These are phyloP conservation scores for Penicillium sp. DNA, from an alignment of 2,329 filamentous ascomycete genomes.

Conservation along the genomic window DNA sequence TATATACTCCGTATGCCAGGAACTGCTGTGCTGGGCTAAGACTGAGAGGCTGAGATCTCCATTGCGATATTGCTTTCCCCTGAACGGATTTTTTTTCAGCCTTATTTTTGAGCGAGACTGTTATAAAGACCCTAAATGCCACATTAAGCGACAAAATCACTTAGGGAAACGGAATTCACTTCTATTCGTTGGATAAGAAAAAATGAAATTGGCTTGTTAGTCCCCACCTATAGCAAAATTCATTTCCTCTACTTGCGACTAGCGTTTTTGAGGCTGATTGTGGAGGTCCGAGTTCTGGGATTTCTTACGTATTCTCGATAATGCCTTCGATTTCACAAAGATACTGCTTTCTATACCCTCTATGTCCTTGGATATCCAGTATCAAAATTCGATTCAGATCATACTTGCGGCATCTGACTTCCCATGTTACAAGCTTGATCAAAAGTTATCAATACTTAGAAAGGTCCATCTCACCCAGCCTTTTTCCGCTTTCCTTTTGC, in stretches of 20 bases:
- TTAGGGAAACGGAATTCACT: neutral
- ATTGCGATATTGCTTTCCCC: neutral
- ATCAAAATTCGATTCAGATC: no score
- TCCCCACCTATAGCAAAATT: neutral
- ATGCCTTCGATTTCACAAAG: no score
- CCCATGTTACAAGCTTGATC: no score
- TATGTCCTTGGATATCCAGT: no score
- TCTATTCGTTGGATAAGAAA: neutral
- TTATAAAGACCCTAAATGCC: neutral
- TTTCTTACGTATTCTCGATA: neutral
- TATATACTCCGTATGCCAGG: no score
- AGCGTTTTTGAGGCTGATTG: neutral
- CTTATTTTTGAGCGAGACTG: constrained; percentile 4
- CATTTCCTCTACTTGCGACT: neutral
- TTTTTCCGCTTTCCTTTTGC: no score
- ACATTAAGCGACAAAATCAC: neutral
- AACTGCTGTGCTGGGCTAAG: neutral
- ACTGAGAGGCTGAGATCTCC: neutral
- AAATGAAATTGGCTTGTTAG: neutral
- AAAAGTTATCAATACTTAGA: no score
- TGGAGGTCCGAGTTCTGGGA: neutral
- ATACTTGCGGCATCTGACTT: no score
- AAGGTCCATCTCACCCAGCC: no score
- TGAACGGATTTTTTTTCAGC: neutral
- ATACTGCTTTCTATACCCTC: neutral